Percentiles rank a stretch among this genome's conserved stretches.
phyloP scores from a whole-genome alignment of 257 asterid species.

The Penstemon davidsonii region DNA sequence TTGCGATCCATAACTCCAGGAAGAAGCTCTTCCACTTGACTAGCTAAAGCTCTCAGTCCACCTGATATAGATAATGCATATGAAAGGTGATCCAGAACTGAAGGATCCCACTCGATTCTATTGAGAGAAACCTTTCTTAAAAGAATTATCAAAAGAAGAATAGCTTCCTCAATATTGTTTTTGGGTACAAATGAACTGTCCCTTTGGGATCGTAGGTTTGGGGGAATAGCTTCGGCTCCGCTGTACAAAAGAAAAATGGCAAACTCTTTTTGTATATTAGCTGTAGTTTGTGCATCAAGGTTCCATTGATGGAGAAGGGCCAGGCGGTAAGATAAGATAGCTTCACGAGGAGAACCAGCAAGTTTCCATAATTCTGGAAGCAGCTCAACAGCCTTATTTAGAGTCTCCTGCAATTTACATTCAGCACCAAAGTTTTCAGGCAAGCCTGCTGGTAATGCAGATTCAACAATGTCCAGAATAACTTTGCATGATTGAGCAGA shows the following conservation, averaged over 20 bases:
- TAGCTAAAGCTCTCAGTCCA: slow-evolving; percentile 66
- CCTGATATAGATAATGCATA: slow-evolving; percentile 80
- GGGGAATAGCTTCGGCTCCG: slow-evolving; percentile 72
- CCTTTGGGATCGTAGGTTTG: slow-evolving; percentile 69
- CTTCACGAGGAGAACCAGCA: slow-evolving; percentile 67
- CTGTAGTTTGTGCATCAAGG: slow-evolving; percentile 67
- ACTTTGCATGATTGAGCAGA: slow-evolving; percentile 95
- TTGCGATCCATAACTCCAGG: slow-evolving; percentile 62
- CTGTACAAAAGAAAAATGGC: slow-evolving; percentile 79
- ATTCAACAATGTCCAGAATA: slow-evolving; percentile 88
- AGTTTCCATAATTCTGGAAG: slow-evolving; percentile 90
- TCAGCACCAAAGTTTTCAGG: slow-evolving; percentile 85
- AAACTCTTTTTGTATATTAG: slow-evolving; percentile 79
- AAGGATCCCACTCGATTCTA: slow-evolving; percentile 81
- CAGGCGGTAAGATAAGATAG: slow-evolving; percentile 76
- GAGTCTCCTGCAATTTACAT: slow-evolving; percentile 84
- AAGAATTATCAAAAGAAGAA: slow-evolving; percentile 76
- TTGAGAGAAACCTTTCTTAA: slow-evolving; percentile 56
- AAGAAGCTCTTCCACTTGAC: slow-evolving; percentile 78
- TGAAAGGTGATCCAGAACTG: slow-evolving; percentile 75
- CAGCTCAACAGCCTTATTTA: slow-evolving; percentile 76
- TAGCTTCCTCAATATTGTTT: slow-evolving; percentile 81
- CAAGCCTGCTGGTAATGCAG: slow-evolving; percentile 84
- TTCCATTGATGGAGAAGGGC: slow-evolving; percentile 86
- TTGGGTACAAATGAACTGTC: slow-evolving; percentile 77